A percentile compares a stretch with the other conserved stretches of the same genome.
Conservation (phyloP, 495 filamentous ascomycete genomes). For the Penicillium longicatenatum region DNA sequence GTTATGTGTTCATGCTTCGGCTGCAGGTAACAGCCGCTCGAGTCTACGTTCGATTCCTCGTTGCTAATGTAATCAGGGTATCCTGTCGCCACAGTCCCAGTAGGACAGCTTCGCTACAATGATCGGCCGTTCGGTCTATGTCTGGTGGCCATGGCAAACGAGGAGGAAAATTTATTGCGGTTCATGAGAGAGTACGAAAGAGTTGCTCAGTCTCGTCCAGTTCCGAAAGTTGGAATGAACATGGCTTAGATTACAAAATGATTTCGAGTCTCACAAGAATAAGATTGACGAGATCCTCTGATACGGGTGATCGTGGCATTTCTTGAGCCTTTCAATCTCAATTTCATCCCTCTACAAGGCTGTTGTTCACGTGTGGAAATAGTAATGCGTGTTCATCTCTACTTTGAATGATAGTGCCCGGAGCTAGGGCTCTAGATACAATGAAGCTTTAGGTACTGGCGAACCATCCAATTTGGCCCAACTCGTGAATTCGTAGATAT, state of each 20-base stretch:
- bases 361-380: too few relatives aligned
- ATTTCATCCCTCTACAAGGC: too few relatives aligned
- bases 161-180: slow-evolving; percentile 28
- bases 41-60: neutral
- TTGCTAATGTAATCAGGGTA: slow-evolving; percentile 24
- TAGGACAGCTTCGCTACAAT: slow-evolving; percentile 36
- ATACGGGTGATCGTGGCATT: too few relatives aligned
- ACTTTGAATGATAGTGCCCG: too few relatives aligned
- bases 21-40: slow-evolving; percentile 20
- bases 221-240: slow-evolving; percentile 1
- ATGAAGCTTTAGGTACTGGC: too few relatives aligned
- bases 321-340: too few relatives aligned
- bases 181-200: slow-evolving; percentile 32
- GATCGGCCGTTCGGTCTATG: slow-evolving; percentile 35
- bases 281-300: too few relatives aligned
- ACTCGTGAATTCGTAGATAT: too few relatives aligned
- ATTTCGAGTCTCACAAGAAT: too few relatives aligned
- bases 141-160: slow-evolving; percentile 22
- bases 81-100: slow-evolving; percentile 35
- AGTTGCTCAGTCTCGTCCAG: slow-evolving; percentile 22
- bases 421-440: too few relatives aligned
- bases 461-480: too few relatives aligned
- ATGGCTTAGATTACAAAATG: neutral
- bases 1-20: slow-evolving; percentile 32
- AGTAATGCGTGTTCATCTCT: too few relatives aligned